phyloP scores from a whole-genome alignment of 305 asterid species.

The Coffea humblotiana region DNA sequence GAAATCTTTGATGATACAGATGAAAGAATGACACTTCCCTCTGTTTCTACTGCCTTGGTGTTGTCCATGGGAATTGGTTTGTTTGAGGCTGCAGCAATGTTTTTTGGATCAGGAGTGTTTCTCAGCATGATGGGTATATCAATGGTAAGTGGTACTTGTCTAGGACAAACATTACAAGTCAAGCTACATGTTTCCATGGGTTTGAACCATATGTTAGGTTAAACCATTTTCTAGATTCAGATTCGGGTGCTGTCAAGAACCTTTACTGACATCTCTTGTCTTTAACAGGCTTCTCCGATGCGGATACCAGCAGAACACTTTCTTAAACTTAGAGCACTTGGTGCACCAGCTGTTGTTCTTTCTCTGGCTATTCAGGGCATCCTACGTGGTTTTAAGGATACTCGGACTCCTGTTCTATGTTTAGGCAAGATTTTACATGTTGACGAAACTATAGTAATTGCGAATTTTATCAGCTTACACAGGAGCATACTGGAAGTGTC shows the following conservation, averaged over 20 bases:
- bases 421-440: background rate
- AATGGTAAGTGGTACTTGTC: conserved; percentile 16
- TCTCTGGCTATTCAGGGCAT: conserved; percentile 43
- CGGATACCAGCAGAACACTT: conserved; percentile 41
- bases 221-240: background rate
- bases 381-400: conserved; percentile 30
- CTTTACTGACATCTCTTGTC: background rate
- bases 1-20: conserved; percentile 19
- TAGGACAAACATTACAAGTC: background rate
- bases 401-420: background rate
- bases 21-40: conserved; percentile 36
- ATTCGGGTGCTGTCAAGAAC: background rate
- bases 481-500: background rate
- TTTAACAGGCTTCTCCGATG: conserved; percentile 39
- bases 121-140: conserved; percentile 46
- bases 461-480: background rate
- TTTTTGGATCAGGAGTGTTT: conserved; percentile 37
- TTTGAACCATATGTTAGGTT: background rate
- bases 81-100: conserved; percentile 45
- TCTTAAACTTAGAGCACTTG: conserved; percentile 46
- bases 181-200: background rate
- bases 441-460: background rate
- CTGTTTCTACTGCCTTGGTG: conserved; percentile 43
- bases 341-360: conserved; percentile 51
- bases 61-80: conserved; percentile 41